phyloP scores from a whole-genome alignment of 306 rosid genomes.

The Sicyos edulis region DNA sequence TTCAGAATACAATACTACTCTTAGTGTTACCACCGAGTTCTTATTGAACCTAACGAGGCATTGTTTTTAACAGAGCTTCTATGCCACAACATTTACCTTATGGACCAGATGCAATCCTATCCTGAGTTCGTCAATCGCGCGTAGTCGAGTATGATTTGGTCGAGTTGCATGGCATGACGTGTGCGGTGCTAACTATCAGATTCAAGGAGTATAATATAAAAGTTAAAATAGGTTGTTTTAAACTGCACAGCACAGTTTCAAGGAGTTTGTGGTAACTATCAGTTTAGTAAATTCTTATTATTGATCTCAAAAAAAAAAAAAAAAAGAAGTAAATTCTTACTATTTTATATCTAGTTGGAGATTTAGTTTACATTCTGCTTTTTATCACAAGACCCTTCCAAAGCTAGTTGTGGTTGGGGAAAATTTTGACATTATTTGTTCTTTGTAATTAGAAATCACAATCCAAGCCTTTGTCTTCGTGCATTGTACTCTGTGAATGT shows the following conservation, averaged over 20 bases:
- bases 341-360: background rate
- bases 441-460: background rate
- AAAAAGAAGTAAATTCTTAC: background rate
- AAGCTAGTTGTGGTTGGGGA: background rate
- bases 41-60: background rate
- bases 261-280: background rate
- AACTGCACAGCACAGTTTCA: too few species aligned
- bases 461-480: too few species aligned
- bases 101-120: conserved; percentile 44
- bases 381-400: background rate
- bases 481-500: too few species aligned
- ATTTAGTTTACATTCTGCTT: background rate
- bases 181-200: background rate
- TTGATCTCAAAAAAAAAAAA: too few species aligned
- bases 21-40: background rate
- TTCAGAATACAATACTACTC: background rate
- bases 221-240: too few species aligned
- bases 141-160: background rate
- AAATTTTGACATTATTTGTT: conserved; percentile 6
- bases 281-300: background rate
- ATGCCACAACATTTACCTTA: conserved; percentile 37
- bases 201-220: background rate
- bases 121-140: conserved; percentile 21
- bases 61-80: conserved; percentile 41
- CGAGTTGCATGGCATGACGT: background rate